Evolutionary conservation across 495 filamentous ascomycete genomes (phyloP), one percentile per base, ranked within the genome.

Genomic region (Penicillium argentinense): DNA sequence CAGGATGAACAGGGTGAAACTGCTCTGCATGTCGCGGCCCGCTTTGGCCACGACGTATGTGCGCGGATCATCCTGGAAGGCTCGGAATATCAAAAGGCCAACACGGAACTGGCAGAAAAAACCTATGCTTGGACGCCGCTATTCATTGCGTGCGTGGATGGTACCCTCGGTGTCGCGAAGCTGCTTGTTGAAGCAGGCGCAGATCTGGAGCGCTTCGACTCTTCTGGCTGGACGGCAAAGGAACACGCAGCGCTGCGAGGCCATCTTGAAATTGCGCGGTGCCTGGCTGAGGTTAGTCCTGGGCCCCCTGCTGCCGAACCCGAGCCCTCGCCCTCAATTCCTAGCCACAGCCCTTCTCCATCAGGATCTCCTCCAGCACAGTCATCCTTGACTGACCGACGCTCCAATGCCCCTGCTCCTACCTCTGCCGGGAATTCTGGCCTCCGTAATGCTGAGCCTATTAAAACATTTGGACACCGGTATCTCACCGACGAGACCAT

Each of bases 381-480:
- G 11, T 76, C 76, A 12, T 81, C 78, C 16, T 62, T 84, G 9
- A 62, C 67, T 12, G 80, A 84, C 30, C 69, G 78, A 30, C 68
- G 66, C 33, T 82, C 81, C 4, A 77, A 78, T 54, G 59, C 53
- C 4, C 55, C 59, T 1, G 51, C 39, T 8, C 73, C 68, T 36
- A 54, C 66, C 26, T 52, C 56, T 8, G 73, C 33, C 17, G 33
- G 67, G 40, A 68, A 53, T 54, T 57, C 62, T 56, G 54, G 50
- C 8, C 22, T 53, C 19, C 72, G 79, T 36, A 62, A 68, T 9
- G 60, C 81, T 18, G 88, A 95, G 37, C 85, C 89, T 33, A 79
- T 97, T 49, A 97, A 97, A 66, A 86, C 90, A 16, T 98, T 96
- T 71, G 93, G 93, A 45, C 93, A 97, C 72, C 80, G 92, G 38